Base-by-base conservation (phyloP, 1,139 yeast genomes). In the Candida smagusa region DNA sequence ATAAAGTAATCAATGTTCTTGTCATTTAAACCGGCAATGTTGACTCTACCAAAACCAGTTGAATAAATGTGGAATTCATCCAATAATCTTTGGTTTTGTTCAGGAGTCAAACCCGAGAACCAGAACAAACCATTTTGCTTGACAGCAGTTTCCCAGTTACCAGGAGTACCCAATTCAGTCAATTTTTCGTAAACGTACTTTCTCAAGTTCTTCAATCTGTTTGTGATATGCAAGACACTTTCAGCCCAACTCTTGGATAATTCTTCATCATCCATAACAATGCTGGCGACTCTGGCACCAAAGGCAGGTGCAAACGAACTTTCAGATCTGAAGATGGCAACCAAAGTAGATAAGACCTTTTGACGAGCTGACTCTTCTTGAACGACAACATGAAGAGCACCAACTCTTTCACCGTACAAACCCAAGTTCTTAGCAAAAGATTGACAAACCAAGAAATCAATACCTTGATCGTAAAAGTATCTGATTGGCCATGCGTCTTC, bases 381-480 rank as follows among this genome's bases (percentile, higher is more conserved):
- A 16, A 57, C 49, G 4, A 64, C 68, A 12, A 60, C 68, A 47
- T 70, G 75, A 31, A 65, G 53, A 42, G 67, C 63, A 3, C 76
- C 76, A 7, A 58, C 62, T 49, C 76, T 55, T 51, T 70, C 76
- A 31, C 72, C 63, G 45, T 70, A 70, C 39, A 70, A 59, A 6
- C 74, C 75, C 68, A 70, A 55, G 51, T 69, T 69, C 48, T 70
- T 70, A 29, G 74, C 63, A 47, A 67, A 70, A 7, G 74, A 67
- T 50, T 70, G 69, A 43, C 70, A 63, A n/a, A 63, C 72, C 19
- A 51, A 35, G 39, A 44, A 47, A 30, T 51, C 54, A 19, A 51
- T 34, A 6, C 44, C 45, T 41, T 42, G 39, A 26, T 46, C 49
- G 38, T 42, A 44, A 27, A 51, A 44, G 44, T 45, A 38, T 22